Base-by-base conservation (phyloP, 2,329 filamentous ascomycete genomes). In the Reticulascus tulasneorum region DNA sequence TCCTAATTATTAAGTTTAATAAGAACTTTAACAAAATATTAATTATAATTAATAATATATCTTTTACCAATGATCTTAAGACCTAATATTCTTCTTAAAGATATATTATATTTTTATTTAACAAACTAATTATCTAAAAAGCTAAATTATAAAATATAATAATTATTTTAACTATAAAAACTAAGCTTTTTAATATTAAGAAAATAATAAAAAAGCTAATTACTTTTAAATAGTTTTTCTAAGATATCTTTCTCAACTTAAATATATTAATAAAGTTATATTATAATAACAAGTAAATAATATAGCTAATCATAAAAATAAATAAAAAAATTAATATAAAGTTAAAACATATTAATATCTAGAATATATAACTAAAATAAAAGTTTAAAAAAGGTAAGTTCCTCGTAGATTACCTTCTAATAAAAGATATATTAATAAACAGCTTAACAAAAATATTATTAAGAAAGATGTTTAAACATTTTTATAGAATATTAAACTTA, bases 41-140 rank as follows among this genome's bases (percentile, higher is more conserved):
- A 18, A 24, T 35, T 17, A 23, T 31, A 20, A 21, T 33, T 11
- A 23, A 1, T 9, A 22, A 33, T 19, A 28, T 18, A 2, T 33
- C 13, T 23, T 31, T 15, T 25, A 31, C 11, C 9, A n/a, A 24
- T 31, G 33, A 25, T 40, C 35, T 23, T 23, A 3, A 33, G 5
- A 33, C 7, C 7, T 23, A 33, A 3, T 23, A 12, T 12, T 33
- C 9, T 11, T 12, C 3, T 12, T 24, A 33, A 22, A 17, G 2
- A 33, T 33, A 33, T 24, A 33, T 33, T 17, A 33, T 33, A n/a
- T 33, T 33, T 3, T n/a, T 33, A 6, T 33, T 33, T 33, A 33
- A 12, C 12, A 1, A 9, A 11, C 7, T 15, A n/a, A 33, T 33
- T 15, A 23, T 23, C 5, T 33, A 23, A 1, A 33, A 23, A 16